These are phyloP conservation scores for Alternaria ventricosa DNA, from an alignment of 2,329 filamentous ascomycete species.

Conservation along the genomic window DNA sequence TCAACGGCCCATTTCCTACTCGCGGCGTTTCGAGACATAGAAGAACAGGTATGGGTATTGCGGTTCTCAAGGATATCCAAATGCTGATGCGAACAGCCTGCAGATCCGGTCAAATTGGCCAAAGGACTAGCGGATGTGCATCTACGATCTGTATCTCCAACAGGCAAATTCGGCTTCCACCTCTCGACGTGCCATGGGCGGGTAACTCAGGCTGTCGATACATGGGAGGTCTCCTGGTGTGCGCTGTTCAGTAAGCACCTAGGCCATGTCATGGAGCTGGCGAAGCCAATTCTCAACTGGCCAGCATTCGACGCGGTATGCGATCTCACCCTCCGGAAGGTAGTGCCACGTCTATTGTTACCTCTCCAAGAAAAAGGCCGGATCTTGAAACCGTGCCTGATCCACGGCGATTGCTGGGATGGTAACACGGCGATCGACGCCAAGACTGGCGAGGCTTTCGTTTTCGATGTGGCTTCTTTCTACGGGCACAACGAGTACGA, in stretches of 20 bases:
- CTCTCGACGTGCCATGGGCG: not conserved
- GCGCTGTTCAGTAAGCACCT: accelerated
- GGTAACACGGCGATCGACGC: not conserved
- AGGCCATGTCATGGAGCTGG: not conserved
- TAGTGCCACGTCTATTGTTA: not conserved
- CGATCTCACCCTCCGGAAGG: not conserved
- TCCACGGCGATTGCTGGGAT: not conserved
- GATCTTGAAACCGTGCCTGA: not conserved
- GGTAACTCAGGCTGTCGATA: not conserved
- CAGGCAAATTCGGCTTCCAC: not conserved
- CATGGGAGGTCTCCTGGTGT: not conserved
- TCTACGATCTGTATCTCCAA: not conserved
- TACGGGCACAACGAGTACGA: not conserved
- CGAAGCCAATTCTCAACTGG: not conserved
- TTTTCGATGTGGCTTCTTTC: not conserved
- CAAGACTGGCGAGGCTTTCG: not conserved
- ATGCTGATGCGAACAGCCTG: not conserved
- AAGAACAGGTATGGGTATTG: too few species aligned
- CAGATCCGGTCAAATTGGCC: not conserved
- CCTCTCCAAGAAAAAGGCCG: not conserved
- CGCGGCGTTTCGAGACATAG: not conserved
- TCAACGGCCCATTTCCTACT: not conserved
- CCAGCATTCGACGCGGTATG: accelerated
- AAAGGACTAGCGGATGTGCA: not conserved
- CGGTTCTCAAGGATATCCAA: too few species aligned